Percentiles rank a stretch among this genome's conserved stretches.
These are phyloP conservation scores for Eutrema japonicum DNA, from an alignment of 345 rosid species.

Conservation along the genomic window DNA sequence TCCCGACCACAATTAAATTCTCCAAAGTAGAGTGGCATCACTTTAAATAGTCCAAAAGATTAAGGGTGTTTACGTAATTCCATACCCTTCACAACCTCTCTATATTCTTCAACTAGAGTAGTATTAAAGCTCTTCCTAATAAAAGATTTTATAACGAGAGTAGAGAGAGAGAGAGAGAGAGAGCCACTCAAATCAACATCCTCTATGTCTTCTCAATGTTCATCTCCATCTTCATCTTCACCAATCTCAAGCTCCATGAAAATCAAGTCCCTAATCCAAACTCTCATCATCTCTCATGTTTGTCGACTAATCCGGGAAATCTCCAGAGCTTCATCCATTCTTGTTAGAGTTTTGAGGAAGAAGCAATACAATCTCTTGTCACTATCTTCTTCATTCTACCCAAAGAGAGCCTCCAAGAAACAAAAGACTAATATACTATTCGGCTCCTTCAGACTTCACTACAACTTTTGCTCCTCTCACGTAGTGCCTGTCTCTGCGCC, in stretches of 20 bases:
- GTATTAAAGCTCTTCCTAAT: conserved; percentile 28
- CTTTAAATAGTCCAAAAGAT: conserved; percentile 48
- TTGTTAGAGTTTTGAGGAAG: conserved; percentile 54
- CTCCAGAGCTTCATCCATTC: conserved; percentile 58
- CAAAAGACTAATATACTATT: conserved; percentile 57
- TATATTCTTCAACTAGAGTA: conserved; percentile 32
- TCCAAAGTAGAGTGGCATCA: conserved; percentile 48
- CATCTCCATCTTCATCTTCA: conserved; percentile 53
- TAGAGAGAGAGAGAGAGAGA: conserved; percentile 11
- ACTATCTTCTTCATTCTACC: conserved; percentile 50
- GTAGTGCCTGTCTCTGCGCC: conserved; percentile 64
- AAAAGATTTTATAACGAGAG: conserved; percentile 20
- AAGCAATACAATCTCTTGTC: conserved; percentile 47
- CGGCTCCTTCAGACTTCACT: conserved; percentile 88
- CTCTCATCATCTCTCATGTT: conserved; percentile 59
- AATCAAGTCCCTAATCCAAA: conserved; percentile 65
- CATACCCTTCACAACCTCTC: neutral
- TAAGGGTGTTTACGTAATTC: conserved; percentile 47
- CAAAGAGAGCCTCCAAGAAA: conserved; percentile 49
- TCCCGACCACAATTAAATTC: conserved; percentile 34
- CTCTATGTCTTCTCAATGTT: conserved; percentile 29
- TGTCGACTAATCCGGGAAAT: conserved; percentile 59
- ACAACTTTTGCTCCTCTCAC: conserved; percentile 89
- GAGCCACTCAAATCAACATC: conserved; percentile 40
- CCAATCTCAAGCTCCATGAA: conserved; percentile 54